Evolutionary conservation across 805 yeast genomes (phyloP).

Genomic region (Saturnispora besseyi): DNA sequence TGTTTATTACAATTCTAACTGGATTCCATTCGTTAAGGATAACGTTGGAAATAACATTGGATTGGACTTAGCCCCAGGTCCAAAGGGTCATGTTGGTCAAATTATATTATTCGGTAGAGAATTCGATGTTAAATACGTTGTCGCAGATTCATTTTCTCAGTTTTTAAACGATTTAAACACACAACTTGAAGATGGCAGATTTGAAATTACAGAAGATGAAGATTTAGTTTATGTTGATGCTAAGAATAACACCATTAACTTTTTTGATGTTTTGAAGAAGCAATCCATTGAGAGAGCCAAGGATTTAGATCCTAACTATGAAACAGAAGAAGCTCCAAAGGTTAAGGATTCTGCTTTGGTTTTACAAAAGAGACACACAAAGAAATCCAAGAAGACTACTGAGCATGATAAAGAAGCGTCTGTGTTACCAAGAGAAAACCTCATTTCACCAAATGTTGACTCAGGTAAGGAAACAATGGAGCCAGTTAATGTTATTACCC

Average conservation of each 20-base stretch:
- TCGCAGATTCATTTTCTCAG: conserved; percentile 86
- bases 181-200: conserved; percentile 79
- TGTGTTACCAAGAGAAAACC: conserved; percentile 26
- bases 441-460: conserved; percentile 24
- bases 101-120: conserved; percentile 91
- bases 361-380: conserved; percentile 7
- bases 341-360: conserved; percentile 11
- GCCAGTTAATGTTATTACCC: conserved; percentile 5
- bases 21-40: conserved; percentile 91
- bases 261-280: conserved; percentile 59
- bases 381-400: not conserved
- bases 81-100: conserved; percentile 78
- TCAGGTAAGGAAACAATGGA: not conserved
- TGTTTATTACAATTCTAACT: conserved; percentile 77
- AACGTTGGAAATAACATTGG: conserved; percentile 88
- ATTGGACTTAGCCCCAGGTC: conserved; percentile 77
- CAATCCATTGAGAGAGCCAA: conserved; percentile 38
- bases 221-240: conserved; percentile 35
- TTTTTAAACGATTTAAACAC: conserved; percentile 76
- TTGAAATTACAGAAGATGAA: conserved; percentile 57
- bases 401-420: not conserved
- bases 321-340: conserved; percentile 7
- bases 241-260: conserved; percentile 42
- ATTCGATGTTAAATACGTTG: conserved; percentile 78
- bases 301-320: conserved; percentile 8